Base-by-base conservation (phyloP, 2,329 filamentous ascomycete genomes). In the Catunica adiposa region DNA sequence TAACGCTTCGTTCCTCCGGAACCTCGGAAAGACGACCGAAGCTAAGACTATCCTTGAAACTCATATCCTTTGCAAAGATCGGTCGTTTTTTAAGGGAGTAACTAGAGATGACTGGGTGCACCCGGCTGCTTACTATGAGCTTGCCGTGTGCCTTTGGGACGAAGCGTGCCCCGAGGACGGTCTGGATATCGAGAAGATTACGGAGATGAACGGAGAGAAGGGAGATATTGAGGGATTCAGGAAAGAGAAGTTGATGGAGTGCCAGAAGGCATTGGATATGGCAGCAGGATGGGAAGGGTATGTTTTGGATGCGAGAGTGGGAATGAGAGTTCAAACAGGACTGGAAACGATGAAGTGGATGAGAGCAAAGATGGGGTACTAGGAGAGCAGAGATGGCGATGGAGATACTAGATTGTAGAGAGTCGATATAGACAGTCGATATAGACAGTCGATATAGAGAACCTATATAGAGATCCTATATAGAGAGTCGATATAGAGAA, bases 51-150 rank as follows among this genome's bases (percentile, higher is more conserved):
- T 85, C 7, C 68, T 96, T 15, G 68, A 79, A 38, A 74, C 79
- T 40, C 73, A 83, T 11, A 74, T 95, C 3, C 64, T 94, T 6
- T 70, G 67, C 2, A 75, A 86, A 55, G 84, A 0, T 47, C 80
- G 78, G 51, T 61, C 67, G 1, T 63, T 67, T 11, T 80, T 82
- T 65, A 82, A 77, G 60, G 82, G 82, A 1, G 62, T 71, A 0
- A 72, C 76, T 1, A 80, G 75, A 57, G 84, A 89, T 58, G 82
- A 84, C 62, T 89, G 85, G 71, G 73, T 80, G 8, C 71, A 77
- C 5, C 86, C 90, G 0, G 79, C 82, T 0, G 88, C 85, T 1
- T 75, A 87, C 61, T 96, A 96, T 67, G 92, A 98, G 68, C 79
- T 92, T 71, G 89, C 82, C 0, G 87, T 85, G 6, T 79, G 86